Percentiles rank a stretch among this genome's conserved stretches.
Conservation (phyloP, 2,329 filamentous ascomycete species). For the Chaetomium sp. region DNA sequence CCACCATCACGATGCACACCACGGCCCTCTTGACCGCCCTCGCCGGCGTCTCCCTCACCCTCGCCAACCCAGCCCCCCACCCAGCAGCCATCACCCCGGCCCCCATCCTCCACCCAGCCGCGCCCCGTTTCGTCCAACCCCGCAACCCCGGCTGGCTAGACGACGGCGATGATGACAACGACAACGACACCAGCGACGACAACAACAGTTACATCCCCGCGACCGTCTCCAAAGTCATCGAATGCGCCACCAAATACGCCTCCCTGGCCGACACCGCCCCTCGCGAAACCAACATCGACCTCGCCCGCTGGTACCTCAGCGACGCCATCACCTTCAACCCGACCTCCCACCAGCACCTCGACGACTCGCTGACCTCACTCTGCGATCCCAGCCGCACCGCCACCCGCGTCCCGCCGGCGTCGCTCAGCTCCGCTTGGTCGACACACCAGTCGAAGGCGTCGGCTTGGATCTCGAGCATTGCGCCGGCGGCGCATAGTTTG, state of each 20-base stretch:
- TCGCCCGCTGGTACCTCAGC: not conserved
- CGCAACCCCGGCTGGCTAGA: not conserved
- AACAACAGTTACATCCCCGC: not conserved
- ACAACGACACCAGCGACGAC: not conserved
- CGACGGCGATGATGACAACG: not conserved
- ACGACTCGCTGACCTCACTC: not conserved
- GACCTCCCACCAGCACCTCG: not conserved
- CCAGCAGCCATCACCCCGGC: not conserved
- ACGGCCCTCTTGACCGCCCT: not conserved
- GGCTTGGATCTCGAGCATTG: not conserved
- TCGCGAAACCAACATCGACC: not conserved
- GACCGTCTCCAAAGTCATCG: not conserved
- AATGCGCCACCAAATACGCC: not conserved
- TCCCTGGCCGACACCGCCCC: not conserved
- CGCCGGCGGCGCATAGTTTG: not conserved
- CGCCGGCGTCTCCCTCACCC: not conserved
- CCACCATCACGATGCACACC: not conserved
- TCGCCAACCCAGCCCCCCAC: not conserved
- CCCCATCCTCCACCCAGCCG: not conserved
- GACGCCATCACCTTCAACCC: not conserved
- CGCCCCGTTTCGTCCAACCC: not conserved
- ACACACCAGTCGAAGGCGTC: not conserved
- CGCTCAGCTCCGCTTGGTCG: not conserved
- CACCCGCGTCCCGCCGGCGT: not conserved
- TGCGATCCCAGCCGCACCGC: not conserved